Conservation (phyloP, 1,284 basidiomycete species). For the Malassezia caprae region DNA sequence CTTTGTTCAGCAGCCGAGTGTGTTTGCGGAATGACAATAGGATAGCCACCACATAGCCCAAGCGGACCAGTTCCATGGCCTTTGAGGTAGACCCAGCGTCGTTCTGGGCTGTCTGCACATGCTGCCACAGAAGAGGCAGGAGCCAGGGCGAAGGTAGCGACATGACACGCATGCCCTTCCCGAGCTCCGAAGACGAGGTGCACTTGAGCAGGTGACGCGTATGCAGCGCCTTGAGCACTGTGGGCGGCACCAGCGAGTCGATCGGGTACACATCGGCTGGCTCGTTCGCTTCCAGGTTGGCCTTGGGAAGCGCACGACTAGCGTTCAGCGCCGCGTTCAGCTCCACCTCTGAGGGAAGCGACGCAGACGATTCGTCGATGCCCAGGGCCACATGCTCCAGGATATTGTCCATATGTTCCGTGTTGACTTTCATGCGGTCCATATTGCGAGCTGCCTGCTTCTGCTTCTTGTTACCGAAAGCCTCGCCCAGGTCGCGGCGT, state of each 20-base stretch:
- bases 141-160: slow-evolving; percentile 20
- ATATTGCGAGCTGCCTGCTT: slow-evolving; percentile 38
- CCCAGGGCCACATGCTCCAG: slow-evolving; percentile 34
- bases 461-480: slow-evolving; percentile 45
- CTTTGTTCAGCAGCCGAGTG: slow-evolving; percentile 2
- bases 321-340: slow-evolving; percentile 26
- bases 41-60: slow-evolving; percentile 20
- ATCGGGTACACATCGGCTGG: slow-evolving; percentile 40
- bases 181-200: slow-evolving; percentile 6
- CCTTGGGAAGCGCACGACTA: slow-evolving; percentile 33
- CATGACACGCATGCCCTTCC: slow-evolving; percentile 14
- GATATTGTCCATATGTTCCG: slow-evolving; percentile 37
- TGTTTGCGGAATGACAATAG: slow-evolving; percentile 20
- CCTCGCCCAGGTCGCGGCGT: slow-evolving; percentile 38
- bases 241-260: slow-evolving; percentile 26
- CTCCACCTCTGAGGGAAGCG: slow-evolving; percentile 25
- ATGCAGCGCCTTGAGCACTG: slow-evolving; percentile 23
- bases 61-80: slow-evolving; percentile 12
- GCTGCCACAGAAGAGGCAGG: slow-evolving; percentile 18
- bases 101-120: slow-evolving; percentile 15
- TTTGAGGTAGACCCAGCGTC: not conserved
- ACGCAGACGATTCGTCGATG: slow-evolving; percentile 29
- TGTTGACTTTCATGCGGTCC: slow-evolving; percentile 47
- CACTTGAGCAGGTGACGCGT: slow-evolving; percentile 6
- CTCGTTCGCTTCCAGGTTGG: slow-evolving; percentile 33